phyloP scores from a whole-genome alignment of 108 stramenopile genomes.

The Craspedostauros australis region DNA sequence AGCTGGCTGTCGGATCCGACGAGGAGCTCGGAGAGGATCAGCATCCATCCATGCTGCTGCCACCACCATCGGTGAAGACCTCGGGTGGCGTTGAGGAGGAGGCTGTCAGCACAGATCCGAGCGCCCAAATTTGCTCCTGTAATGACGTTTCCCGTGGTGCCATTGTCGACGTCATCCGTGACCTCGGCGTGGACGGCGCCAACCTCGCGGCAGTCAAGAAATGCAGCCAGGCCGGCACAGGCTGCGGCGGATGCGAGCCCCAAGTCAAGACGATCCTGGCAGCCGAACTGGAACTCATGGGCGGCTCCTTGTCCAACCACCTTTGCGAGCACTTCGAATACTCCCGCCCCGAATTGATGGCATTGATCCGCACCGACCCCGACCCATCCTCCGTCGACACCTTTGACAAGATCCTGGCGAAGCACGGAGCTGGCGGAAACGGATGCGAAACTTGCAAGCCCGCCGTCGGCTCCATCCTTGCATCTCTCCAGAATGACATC shows the following conservation, averaged over 20 bases:
- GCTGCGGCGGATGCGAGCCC: constrained; percentile 92
- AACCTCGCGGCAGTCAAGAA: constrained; percentile 69
- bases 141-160: constrained; percentile 85
- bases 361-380: constrained; percentile 62
- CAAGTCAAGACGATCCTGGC: constrained; percentile 72
- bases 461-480: constrained; percentile 77
- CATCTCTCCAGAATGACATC: constrained; percentile 78
- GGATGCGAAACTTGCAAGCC: constrained; percentile 94
- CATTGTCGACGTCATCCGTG: constrained; percentile 56
- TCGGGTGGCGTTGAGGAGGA: constrained; percentile 41
- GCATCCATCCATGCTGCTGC: constrained; percentile 60
- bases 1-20: constrained; percentile 60
- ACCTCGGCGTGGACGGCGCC: constrained; percentile 73
- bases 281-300: constrained; percentile 72
- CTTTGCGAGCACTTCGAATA: constrained; percentile 87
- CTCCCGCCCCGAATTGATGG: constrained; percentile 87
- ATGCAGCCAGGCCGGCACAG: constrained; percentile 84
- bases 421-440: constrained; percentile 71
- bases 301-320: constrained; percentile 74
- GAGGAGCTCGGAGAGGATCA: constrained; percentile 53
- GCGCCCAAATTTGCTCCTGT: constrained; percentile 86
- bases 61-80: constrained; percentile 56
- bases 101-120: constrained; percentile 52
- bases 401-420: constrained; percentile 81
- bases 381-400: constrained; percentile 61